These are phyloP conservation scores for Pachyrhizus erosus DNA, from an alignment of 306 rosid species.

Conservation along the genomic window DNA sequence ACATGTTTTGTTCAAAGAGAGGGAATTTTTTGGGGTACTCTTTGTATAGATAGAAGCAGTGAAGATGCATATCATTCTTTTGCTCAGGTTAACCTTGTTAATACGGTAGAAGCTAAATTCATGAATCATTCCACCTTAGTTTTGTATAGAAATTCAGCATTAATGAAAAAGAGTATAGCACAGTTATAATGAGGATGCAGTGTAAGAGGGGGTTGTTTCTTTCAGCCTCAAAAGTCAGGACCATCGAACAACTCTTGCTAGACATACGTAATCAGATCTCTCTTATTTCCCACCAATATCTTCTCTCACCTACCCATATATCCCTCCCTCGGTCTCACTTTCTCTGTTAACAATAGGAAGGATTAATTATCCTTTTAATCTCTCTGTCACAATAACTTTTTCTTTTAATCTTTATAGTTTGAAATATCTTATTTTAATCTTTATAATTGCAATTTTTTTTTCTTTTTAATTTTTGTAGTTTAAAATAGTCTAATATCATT, in stretches of 20 bases:
- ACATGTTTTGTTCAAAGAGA: background rate
- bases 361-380: too few relatives aligned
- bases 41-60: conserved; percentile 21
- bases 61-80: conserved; percentile 49
- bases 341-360: too few relatives aligned
- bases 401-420: too few relatives aligned
- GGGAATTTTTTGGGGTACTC: background rate
- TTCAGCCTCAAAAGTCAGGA: background rate
- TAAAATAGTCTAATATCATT: too few relatives aligned
- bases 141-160: conserved; percentile 42
- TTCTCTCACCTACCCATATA: too few relatives aligned
- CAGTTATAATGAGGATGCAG: background rate
- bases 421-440: too few relatives aligned
- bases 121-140: background rate
- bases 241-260: background rate
- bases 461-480: too few relatives aligned
- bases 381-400: too few relatives aligned
- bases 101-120: conserved; percentile 39
- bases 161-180: conserved; percentile 37
- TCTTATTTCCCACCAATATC: too few relatives aligned
- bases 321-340: too few relatives aligned
- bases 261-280: too few relatives aligned
- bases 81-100: conserved; percentile 61
- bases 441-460: too few relatives aligned
- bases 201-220: conserved; percentile 6